These are phyloP conservation scores for Fraxinus latifolia DNA, from an alignment of 305 asterid species.

Conservation along the genomic window DNA sequence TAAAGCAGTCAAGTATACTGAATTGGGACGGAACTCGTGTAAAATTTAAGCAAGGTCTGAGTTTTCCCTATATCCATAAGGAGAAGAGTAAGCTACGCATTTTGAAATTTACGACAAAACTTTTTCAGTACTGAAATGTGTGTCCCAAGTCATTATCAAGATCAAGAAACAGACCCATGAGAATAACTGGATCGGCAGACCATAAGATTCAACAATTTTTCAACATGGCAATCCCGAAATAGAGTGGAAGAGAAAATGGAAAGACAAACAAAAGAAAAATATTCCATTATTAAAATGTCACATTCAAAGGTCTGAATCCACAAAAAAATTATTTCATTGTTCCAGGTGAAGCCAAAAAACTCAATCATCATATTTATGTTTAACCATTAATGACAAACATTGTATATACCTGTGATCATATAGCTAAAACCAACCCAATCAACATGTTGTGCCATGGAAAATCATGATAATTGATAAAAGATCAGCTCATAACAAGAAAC, in stretches of 20 bases:
- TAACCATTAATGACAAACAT: background rate
- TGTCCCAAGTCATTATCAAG: background rate
- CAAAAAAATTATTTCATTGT: background rate
- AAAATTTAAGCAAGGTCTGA: background rate
- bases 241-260: background rate
- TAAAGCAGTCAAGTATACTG: background rate
- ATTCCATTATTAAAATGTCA: background rate
- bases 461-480: background rate
- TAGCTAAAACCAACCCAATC: background rate
- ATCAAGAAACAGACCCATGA: background rate
- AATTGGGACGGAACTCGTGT: background rate
- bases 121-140: background rate
- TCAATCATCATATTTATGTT: background rate
- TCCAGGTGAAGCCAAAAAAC: background rate
- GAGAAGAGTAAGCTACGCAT: background rate
- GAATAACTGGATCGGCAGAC: background rate
- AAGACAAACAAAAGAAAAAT: background rate
- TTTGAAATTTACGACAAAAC: background rate
- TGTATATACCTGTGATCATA: background rate
- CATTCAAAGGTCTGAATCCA: background rate
- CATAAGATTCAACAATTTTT: background rate
- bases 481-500: background rate
- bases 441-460: background rate
- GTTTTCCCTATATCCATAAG: background rate
- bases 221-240: background rate